Evolutionary conservation across 202 grass and related monocot genomes (phyloP), one percentile per base, ranked within the genome.

Genomic region (Musa balbisiana): DNA sequence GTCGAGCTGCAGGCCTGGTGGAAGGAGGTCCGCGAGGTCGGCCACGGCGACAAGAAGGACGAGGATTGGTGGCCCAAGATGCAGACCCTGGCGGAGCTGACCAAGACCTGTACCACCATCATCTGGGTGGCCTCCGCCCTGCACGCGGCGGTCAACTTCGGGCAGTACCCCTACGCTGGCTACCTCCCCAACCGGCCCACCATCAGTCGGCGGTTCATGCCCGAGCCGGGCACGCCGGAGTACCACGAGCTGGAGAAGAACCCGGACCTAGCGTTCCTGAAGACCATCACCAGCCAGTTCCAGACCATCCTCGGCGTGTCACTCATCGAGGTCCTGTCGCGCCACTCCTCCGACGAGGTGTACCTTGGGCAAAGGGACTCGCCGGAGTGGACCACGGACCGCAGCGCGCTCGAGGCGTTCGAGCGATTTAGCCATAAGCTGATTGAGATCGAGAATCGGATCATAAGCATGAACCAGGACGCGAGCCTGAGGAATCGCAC

Each of bases 111-210:
- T 81, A 76, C 87, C 27, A 92, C 87, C 77, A 84, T 92, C 85
- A 92, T 96, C 71, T 96, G 92, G 92, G 81, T 80, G 73, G 92
- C 89, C 53, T 96, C 92, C 22, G 92, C 92, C 54, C 92, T 96
- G 75, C 92, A 96, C 82, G 87, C 92, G 9, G 92, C 92, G 6
- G 89, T 96, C 29, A 96, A 96, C 82, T 96, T 96, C 56, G 92
- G 92, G 16, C 92, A 96, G 87, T 92, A 92, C 72, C 79, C 89
- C 3, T 92, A 92, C 85, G 89, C 89, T 0, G 92, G 92, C 4
- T 96, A 88, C 85, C 80, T 87, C 5, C 92, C 92, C 2, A 92
- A 92, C 77, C 51, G 92, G 1, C 89, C 92, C 4, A 92, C 89
- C 2, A 81, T 92, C 62, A 92, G 89, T 81, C 84, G 92, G 11